phyloP scores from a whole-genome alignment of 2,329 filamentous ascomycete genomes.

The Rasamsonia emersonii region DNA sequence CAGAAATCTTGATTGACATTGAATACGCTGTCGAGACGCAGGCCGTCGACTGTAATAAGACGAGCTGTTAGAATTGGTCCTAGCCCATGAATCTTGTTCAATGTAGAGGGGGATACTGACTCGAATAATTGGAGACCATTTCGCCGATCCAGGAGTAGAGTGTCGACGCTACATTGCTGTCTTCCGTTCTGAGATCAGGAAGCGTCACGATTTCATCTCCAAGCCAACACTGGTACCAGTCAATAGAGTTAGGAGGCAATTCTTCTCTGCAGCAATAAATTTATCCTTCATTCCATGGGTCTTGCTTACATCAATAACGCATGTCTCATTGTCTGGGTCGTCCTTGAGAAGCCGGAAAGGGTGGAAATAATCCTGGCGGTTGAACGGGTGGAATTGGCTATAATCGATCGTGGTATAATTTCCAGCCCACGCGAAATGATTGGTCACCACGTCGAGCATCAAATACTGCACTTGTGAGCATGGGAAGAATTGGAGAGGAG shows the following conservation, averaged over 20 bases:
- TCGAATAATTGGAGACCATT: constrained; percentile 27
- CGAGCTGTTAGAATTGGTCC: neutral
- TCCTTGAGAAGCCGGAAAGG: constrained; percentile 1
- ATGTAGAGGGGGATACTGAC: neutral
- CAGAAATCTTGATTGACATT: constrained; percentile 34
- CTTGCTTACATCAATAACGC: neutral
- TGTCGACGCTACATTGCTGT: constrained; percentile 22
- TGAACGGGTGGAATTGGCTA: constrained; percentile 7
- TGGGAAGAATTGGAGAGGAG: no score
- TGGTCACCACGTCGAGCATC: constrained; percentile 43
- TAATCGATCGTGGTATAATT: constrained; percentile 3
- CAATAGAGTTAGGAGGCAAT: no score
- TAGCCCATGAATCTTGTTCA: neutral
- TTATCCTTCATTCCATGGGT: no score
- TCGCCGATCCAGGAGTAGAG: constrained; percentile 27
- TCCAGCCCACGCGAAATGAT: constrained; percentile 29
- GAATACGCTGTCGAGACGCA: constrained; percentile 38
- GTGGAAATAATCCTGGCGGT: constrained; percentile 4
- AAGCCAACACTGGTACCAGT: constrained; percentile 16
- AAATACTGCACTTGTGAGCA: no score
- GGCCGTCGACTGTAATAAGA: constrained; percentile 36
- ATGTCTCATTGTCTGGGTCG: constrained; percentile 13
- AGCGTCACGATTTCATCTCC: constrained; percentile 41
- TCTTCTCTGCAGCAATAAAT: no score
- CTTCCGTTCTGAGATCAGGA: constrained; percentile 33